Base-by-base conservation (phyloP, 306 rosid species). In the Cicer bijugum region DNA sequence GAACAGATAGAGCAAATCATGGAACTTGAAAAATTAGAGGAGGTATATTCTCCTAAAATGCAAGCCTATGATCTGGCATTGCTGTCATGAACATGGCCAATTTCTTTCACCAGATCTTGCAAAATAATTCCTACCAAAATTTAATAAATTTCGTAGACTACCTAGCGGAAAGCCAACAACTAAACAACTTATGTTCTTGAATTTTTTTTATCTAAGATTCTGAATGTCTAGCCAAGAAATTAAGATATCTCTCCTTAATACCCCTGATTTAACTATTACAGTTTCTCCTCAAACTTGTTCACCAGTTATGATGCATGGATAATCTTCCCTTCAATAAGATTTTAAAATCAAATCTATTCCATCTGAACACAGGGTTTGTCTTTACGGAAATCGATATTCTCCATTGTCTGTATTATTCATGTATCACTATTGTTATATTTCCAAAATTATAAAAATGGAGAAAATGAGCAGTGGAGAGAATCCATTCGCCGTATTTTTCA, bases 21-120 rank as follows among this genome's bases (percentile, higher is more conserved):
- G 95, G 97, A 86, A 84, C 90, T 94, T 77, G 99, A 94, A 84
- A 87, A 91, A 85, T 90, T 94, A 43, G 97, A 94, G 80, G 99
- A 94, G 95, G 97, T 67, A 78, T 80, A 78, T 72, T 72, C 78
- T 73, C 23, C 44, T 55, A 63, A 68, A 76, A 78, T 72, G 59
- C 76, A 69, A 39, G 48, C 52, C 55, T 60, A 33, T 62, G 71
- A 23, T 50, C 46, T 67, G 73, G 38, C 23, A 19, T 39, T 65
- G 45, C 63, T 51, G 55, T 62, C 45, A 33, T 28, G 71, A 74
- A 50, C 56, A 77, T 63, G 60, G 16, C 69, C 66, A 47, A 52
- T 53, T 53, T 57, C 48, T 57, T 50, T 71, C 14, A 42, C 71
- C 17, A 23, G 64, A 70, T 80, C 62, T 23, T 53, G 23, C 51